A percentile compares a stretch with the other conserved stretches of the same genome.
Evolutionary conservation across 2,329 filamentous ascomycete species (phyloP).

Genomic region (Talaromyces sp.): DNA sequence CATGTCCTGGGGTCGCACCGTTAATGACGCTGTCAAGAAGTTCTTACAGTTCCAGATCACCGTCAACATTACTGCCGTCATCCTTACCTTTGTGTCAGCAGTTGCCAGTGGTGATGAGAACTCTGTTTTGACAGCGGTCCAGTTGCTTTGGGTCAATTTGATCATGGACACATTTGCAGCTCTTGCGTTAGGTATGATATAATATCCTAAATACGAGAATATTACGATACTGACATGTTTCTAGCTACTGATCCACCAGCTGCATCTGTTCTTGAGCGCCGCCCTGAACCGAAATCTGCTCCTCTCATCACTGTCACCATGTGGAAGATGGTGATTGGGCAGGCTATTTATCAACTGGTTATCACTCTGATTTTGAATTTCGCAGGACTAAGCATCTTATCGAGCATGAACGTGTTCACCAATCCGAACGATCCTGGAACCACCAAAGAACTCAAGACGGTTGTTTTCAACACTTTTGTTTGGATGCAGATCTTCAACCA

Average conservation of each 20-base stretch:
- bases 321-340: slow-evolving; percentile 48
- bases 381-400: slow-evolving; percentile 36
- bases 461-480: slow-evolving; percentile 46
- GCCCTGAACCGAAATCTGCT: slow-evolving; percentile 45
- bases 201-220: not conserved
- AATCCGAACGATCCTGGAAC: slow-evolving; percentile 22
- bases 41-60: slow-evolving; percentile 56
- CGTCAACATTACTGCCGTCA: slow-evolving; percentile 65
- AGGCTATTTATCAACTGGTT: slow-evolving; percentile 42
- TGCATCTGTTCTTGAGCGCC: slow-evolving; percentile 54
- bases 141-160: slow-evolving; percentile 66
- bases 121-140: slow-evolving; percentile 63
- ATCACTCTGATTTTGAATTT: slow-evolving; percentile 48
- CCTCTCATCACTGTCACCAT: slow-evolving; percentile 46
- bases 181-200: slow-evolving; percentile 49
- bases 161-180: slow-evolving; percentile 69
- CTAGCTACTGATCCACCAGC: slow-evolving; percentile 60
- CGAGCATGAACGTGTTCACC: slow-evolving; percentile 33
- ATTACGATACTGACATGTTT: slow-evolving; percentile 8
- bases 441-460: slow-evolving; percentile 31
- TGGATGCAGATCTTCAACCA: slow-evolving; percentile 52
- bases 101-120: slow-evolving; percentile 54
- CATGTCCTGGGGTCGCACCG: slow-evolving; percentile 73
- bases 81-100: slow-evolving; percentile 63
- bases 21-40: slow-evolving; percentile 74